These are phyloP conservation scores for Flaveria brownii DNA, from an alignment of 129 eudicot genomes.

Conservation along the genomic window DNA sequence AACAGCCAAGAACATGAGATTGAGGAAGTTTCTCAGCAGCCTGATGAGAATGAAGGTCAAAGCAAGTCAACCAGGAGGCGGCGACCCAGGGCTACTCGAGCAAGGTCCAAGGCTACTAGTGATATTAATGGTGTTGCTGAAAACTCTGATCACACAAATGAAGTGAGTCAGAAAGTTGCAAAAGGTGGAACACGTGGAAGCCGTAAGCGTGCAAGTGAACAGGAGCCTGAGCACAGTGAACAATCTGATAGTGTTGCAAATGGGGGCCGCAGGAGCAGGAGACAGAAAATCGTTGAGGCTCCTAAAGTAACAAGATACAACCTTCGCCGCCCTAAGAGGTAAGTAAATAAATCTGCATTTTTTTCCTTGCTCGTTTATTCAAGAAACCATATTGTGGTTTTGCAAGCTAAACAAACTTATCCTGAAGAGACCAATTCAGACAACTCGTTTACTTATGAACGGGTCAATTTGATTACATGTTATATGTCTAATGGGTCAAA, in stretches of 20 bases:
- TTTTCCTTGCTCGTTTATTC: neutral
- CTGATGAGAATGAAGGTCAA: slow-evolving; percentile 41
- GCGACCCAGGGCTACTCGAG: slow-evolving; percentile 38
- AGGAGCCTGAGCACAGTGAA: slow-evolving; percentile 50
- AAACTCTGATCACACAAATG: slow-evolving; percentile 29
- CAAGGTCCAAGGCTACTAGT: slow-evolving; percentile 34
- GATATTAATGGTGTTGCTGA: slow-evolving; percentile 51
- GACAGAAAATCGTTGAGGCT: slow-evolving; percentile 49
- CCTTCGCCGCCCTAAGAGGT: slow-evolving; percentile 65
- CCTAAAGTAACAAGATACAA: slow-evolving; percentile 70
- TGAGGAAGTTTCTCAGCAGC: slow-evolving; percentile 53
- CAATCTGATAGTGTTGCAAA: slow-evolving; percentile 60
- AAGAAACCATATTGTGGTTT: neutral
- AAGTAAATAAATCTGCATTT: slow-evolving; percentile 29
- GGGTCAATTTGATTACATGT: neutral
- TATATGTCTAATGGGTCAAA: neutral
- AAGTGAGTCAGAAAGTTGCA: slow-evolving; percentile 48
- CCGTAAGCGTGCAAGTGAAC: slow-evolving; percentile 49
- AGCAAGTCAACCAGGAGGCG: slow-evolving; percentile 45
- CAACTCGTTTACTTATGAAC: neutral
- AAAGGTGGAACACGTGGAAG: slow-evolving; percentile 41
- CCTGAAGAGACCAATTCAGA: neutral
- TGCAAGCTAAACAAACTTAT: neutral
- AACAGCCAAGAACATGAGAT: slow-evolving; percentile 35
- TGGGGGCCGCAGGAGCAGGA: slow-evolving; percentile 64